A percentile compares a stretch with the other conserved stretches of the same genome.
Evolutionary conservation across 768 basidiomycete genomes (phyloP).

Genomic region (Wakefieldia striispora): DNA sequence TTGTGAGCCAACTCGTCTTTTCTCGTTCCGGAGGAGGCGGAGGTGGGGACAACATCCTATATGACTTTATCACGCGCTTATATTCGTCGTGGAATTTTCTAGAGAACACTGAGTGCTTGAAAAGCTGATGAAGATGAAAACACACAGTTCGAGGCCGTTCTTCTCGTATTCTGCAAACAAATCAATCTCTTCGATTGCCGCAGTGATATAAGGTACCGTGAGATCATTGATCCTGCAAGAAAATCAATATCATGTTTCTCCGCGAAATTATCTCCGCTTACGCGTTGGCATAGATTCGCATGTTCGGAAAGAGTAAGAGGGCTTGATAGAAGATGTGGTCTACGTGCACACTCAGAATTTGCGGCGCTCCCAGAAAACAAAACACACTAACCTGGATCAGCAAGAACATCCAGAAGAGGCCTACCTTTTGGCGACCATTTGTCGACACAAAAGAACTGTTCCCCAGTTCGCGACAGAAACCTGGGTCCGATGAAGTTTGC

Average conservation of each 20-base stretch:
- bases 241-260: not conserved
- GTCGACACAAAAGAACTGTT: conserved; percentile 74
- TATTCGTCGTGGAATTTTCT: conserved; percentile 62
- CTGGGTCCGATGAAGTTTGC: conserved; percentile 58
- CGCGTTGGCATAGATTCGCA: conserved; percentile 82
- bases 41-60: conserved; percentile 42
- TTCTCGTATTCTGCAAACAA: conserved; percentile 54
- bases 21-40: conserved; percentile 43
- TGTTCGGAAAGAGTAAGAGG: conserved; percentile 60
- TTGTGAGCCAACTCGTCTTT: conserved; percentile 42
- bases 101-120: conserved; percentile 3
- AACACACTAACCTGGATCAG: conserved; percentile 62
- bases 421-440: conserved; percentile 67
- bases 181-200: conserved; percentile 68
- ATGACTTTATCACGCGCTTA: conserved; percentile 53
- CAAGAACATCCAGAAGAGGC: conserved; percentile 72
- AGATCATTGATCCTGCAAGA: conserved; percentile 58
- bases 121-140: conserved; percentile 2
- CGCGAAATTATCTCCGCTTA: conserved; percentile 31
- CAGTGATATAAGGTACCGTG: conserved; percentile 82
- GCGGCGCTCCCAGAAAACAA: not conserved
- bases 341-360: conserved; percentile 25
- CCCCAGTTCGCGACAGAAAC: conserved; percentile 75
- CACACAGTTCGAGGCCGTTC: conserved; percentile 65
- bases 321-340: conserved; percentile 77